Conservation (phyloP, 2,329 filamentous ascomycete genomes). For the Sarocladium oryzae region DNA sequence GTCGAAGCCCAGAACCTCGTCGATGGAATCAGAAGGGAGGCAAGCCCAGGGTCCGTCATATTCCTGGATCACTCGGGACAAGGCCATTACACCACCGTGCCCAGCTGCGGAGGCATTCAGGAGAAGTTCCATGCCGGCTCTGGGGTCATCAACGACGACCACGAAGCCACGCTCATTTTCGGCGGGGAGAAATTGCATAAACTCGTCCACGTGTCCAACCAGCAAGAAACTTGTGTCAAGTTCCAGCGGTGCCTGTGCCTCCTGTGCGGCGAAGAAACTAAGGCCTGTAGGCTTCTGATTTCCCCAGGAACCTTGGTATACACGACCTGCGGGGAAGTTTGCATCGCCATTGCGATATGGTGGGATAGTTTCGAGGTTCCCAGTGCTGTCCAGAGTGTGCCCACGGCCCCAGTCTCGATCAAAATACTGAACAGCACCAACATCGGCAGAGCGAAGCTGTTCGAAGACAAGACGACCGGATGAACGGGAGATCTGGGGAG, state of each 20-base stretch:
- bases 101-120: slow-evolving; percentile 14
- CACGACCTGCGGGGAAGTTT: slow-evolving; percentile 16
- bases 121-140: slow-evolving; percentile 15
- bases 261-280: slow-evolving; percentile 25
- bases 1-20: slow-evolving; percentile 12
- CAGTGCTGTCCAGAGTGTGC: slow-evolving; percentile 17
- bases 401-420: background rate
- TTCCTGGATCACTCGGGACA: slow-evolving; percentile 13
- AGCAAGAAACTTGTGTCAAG: slow-evolving; percentile 24
- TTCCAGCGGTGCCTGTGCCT: slow-evolving; percentile 26
- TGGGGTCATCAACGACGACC: slow-evolving; percentile 18
- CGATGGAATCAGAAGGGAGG: slow-evolving; percentile 13
- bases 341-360: slow-evolving; percentile 19
- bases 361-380: slow-evolving; percentile 33
- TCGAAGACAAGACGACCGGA: slow-evolving; percentile 27
- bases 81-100: slow-evolving; percentile 13
- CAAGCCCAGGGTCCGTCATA: slow-evolving; percentile 10
- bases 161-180: slow-evolving; percentile 20
- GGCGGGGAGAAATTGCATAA: slow-evolving; percentile 22
- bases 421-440: slow-evolving; percentile 25
- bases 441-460: slow-evolving; percentile 20
- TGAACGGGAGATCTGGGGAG: slow-evolving; percentile 19
- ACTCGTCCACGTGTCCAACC: slow-evolving; percentile 23
- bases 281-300: slow-evolving; percentile 17
- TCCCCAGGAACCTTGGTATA: slow-evolving; percentile 16